Evolutionary conservation across 2,329 filamentous ascomycete species (phyloP), one percentile per base, ranked within the genome.

Genomic region (Karstenula rhodostoma): DNA sequence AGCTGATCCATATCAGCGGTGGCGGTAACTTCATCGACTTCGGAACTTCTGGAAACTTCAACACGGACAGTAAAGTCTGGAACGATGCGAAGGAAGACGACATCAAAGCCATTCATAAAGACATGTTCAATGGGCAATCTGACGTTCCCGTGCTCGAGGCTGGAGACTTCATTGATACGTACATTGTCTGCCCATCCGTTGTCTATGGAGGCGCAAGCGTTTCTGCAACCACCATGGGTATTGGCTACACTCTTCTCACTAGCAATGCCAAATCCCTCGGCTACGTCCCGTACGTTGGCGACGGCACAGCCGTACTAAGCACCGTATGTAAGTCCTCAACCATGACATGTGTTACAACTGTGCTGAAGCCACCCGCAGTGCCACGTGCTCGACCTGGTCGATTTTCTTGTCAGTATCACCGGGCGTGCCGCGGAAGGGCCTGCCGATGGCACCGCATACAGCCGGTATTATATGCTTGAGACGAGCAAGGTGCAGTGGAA

Each of bases 221-320:
- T 15, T 44, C n/a, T 19, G 6, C 42, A 15, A 17, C 42, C 19
- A 44, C n/a, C n/a, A 44, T 19, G 42, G 42, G 42, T n/a, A 44
- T 44, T 44, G 42, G 42, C 42, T 44, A 44, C 22, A 44, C n/a
- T 7, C 42, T 44, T 23, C 42, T 44, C n/a, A 44, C 42, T n/a
- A 44, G 42, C 42, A 44, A 44, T 25, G 42, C 42, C 42, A 44
- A 23, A 44, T 7, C 42, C 7, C n/a, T 44, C 10, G 42, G 42
- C 13, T 44, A 44, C 19, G 42, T 44, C 22, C 42, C 42, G 12
- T 44, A 44, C n/a, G 42, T 44, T 23, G 42, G 42, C 17, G 42
- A 44, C n/a, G 42, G 42, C 42, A 44, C 42, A 3, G 42, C 42
- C 10, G 22, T 44, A 23, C 22, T 44, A n/a, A 44, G 42, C 42